Conservation (phyloP, 164 flowering plant genomes). For the Paratinospora sagittata region DNA sequence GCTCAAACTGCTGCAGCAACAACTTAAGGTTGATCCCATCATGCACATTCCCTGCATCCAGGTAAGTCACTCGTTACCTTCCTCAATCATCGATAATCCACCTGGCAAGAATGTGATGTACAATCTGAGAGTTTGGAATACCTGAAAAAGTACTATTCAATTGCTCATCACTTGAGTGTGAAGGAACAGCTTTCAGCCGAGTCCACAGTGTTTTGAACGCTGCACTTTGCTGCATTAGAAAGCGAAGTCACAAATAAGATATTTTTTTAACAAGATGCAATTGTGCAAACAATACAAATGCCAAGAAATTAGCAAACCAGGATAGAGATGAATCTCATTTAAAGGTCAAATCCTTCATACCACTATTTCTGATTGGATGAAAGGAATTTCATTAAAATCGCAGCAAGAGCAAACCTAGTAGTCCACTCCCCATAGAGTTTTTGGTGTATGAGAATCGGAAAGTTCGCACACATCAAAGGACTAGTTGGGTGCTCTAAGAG, state of each 20-base stretch:
- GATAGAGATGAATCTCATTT: no score
- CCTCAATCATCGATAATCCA: constrained; percentile 34
- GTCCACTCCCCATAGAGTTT: no score
- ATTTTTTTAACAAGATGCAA: background rate
- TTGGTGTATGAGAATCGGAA: no score
- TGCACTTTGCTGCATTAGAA: constrained; percentile 79
- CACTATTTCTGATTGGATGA: no score
- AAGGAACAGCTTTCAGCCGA: constrained; percentile 74
- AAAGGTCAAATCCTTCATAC: no score
- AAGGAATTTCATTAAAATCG: no score
- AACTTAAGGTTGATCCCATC: constrained; percentile 62
- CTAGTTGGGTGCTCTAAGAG: no score
- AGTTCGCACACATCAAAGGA: no score
- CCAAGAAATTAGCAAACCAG: background rate
- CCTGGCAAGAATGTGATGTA: constrained; percentile 17
- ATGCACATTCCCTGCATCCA: constrained; percentile 36
- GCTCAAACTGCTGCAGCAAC: constrained; percentile 68
- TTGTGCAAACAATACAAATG: background rate
- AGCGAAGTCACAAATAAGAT: constrained; percentile 4
- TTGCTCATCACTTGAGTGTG: constrained; percentile 55
- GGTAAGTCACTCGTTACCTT: constrained; percentile 33
- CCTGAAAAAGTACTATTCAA: constrained; percentile 24
- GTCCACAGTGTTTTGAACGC: constrained; percentile 84
- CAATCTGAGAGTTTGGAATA: constrained; percentile 18
- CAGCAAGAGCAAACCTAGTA: no score